Conservation (phyloP, 208 protist species). For the Entamoeba moshkovskii region DNA sequence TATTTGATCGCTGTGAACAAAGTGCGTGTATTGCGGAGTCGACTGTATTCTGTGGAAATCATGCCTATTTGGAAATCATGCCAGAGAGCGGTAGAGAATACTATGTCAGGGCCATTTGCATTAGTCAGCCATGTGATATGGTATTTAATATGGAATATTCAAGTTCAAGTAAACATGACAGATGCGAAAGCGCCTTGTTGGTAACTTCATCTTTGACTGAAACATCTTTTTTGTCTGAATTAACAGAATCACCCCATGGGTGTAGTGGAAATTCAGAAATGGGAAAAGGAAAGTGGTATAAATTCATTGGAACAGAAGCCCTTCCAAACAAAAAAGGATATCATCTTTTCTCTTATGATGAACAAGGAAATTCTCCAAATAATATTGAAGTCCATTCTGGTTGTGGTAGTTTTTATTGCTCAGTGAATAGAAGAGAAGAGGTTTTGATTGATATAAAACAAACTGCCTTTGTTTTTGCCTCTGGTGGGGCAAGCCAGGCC, state of each 20-base stretch:
- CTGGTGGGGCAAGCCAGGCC: not conserved
- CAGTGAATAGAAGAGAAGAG: not conserved
- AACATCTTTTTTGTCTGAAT: not conserved
- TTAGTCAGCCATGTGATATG: not conserved
- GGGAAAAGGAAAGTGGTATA: not conserved
- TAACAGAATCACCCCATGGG: not conserved
- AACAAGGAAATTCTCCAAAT: not conserved
- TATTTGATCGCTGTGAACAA: not conserved
- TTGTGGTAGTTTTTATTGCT: not conserved
- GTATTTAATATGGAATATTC: not conserved
- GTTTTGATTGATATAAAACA: not conserved
- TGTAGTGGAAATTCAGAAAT: not conserved
- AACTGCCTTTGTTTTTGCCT: not conserved
- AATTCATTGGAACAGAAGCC: not conserved
- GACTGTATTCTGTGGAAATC: not conserved
- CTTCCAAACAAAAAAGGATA: not conserved
- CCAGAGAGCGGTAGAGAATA: not conserved
- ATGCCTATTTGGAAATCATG: not conserved
- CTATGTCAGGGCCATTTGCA: not conserved
- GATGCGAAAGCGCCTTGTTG: not conserved
- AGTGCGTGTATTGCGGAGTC: not conserved
- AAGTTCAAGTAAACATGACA: not conserved
- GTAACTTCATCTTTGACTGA: not conserved
- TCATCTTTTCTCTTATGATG: not conserved
- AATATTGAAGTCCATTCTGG: not conserved